Conservation (phyloP, 768 basidiomycete species). For the Lentinula raphanica region DNA sequence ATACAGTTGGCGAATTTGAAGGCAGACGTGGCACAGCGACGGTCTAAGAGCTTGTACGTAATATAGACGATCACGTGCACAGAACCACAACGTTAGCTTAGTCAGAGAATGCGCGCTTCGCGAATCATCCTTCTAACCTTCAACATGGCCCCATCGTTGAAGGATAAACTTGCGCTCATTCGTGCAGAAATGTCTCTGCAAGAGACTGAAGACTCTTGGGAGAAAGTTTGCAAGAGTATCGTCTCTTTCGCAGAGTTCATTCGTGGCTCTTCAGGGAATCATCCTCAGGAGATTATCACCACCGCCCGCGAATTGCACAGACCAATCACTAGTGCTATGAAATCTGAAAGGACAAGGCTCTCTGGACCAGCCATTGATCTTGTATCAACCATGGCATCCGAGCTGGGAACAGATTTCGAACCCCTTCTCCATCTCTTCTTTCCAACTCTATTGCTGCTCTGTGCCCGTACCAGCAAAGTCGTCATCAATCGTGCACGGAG, state of each 20-base stretch:
- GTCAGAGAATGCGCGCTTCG: not conserved
- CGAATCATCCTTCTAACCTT: not conserved
- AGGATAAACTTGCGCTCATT: not conserved
- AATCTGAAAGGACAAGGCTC: conserved; percentile 69
- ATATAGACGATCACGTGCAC: not conserved
- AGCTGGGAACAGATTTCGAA: conserved; percentile 60
- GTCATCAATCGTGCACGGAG: conserved; percentile 60
- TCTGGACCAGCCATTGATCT: conserved; percentile 65
- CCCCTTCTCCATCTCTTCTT: conserved; percentile 61
- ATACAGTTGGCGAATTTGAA: not conserved
- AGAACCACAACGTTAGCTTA: no score
- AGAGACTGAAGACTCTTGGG: conserved; percentile 83
- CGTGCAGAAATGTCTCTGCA: conserved; percentile 30
- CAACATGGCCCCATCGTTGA: not conserved
- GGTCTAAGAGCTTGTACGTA: not conserved
- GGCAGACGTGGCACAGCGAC: not conserved
- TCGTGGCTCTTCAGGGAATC: conserved; percentile 47
- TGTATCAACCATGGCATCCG: conserved; percentile 45
- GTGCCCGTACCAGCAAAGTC: conserved; percentile 75
- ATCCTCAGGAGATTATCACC: conserved; percentile 44
- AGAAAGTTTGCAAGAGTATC: conserved; percentile 52
- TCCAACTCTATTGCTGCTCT: conserved; percentile 62
- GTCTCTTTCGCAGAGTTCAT: conserved; percentile 41
- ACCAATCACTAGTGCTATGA: conserved; percentile 53
- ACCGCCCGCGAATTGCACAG: conserved; percentile 47